These are phyloP conservation scores for Mallotus repandus DNA, from an alignment of 441 rosid species.

Conservation along the genomic window DNA sequence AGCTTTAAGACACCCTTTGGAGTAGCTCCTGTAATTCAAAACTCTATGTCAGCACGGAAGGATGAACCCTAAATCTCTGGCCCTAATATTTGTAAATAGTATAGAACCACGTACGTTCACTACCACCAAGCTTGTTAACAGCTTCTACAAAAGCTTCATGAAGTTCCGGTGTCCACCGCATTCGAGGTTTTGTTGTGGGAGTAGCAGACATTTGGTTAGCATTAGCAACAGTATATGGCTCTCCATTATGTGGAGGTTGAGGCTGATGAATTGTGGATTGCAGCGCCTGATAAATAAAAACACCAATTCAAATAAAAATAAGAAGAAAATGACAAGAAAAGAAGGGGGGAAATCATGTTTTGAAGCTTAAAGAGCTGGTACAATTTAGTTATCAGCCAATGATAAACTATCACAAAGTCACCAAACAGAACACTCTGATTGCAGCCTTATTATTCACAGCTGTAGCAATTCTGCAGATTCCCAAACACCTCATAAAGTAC, in stretches of 20 bases:
- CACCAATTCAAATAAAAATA: neutral
- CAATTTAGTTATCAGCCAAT: neutral
- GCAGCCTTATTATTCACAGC: neutral
- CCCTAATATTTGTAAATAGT: conserved; percentile 2
- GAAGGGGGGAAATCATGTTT: neutral
- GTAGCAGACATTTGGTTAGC: conserved; percentile 38
- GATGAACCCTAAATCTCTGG: conserved; percentile 10
- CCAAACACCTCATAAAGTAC: neutral
- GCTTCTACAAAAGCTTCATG: conserved; percentile 92
- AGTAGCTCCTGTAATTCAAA: conserved; percentile 71
- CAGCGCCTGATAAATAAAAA: conserved; percentile 33
- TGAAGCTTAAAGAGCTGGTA: conserved; percentile 5
- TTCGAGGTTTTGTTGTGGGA: conserved; percentile 55
- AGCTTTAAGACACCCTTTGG: conserved; percentile 84
- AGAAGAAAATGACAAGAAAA: neutral
- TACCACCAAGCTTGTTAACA: conserved; percentile 82
- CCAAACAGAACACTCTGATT: neutral
- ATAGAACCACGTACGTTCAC: conserved; percentile 62
- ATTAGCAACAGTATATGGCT: conserved; percentile 29
- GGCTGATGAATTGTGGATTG: conserved; percentile 39
- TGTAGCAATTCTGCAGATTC: neutral
- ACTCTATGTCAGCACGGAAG: conserved; percentile 21
- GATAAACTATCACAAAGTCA: neutral
- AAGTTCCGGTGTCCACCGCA: conserved; percentile 97
- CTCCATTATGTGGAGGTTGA: conserved; percentile 38